Evolutionary conservation across 228 moss, liverwort and hornwort species (phyloP), one percentile per base, ranked within the genome.

Genomic region (Sphagnum fallax): DNA sequence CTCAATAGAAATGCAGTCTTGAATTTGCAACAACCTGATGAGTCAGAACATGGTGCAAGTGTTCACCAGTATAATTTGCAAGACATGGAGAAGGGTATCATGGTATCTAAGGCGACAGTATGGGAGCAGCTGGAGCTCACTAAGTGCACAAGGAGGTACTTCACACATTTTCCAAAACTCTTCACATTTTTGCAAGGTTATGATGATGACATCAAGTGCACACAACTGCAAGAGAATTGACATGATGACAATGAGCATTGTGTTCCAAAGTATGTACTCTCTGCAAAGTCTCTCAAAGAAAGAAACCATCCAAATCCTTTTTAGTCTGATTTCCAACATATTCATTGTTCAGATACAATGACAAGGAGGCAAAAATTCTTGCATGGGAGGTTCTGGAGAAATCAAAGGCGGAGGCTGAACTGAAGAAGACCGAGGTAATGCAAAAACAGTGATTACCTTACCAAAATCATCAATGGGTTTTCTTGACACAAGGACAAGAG

Each of bases 321-420:
- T 32, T 32, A 32, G 32, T 2, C 32, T 32, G 32, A 32, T 32
- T 32, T 32, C 32, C 32, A 32, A 32, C 32, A 32, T 32, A 32
- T 32, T 32, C 32, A 32, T 32, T 65, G 68, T 10, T 16, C 76
- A 95, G 95, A 65, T 92, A 83, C 63, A 78, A 80, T 65, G 75
- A 83, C 63, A 88, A 92, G 74, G 92, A 92, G 79, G 82, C 87
- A 16, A 87, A 92, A 77, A 95, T 95, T 66, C 79, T 83, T 62
- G 90, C 77, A 12, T 95, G 95, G 95, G 95, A 95, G 73, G 90
- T 88, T 66, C 78, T 82, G 55, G 84, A 95, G 67, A 88, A 88
- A 70, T 81, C 82, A 62, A 87, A 92, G 69, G 92, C 95, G 8
- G 95, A 95, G 71, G 83, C 83, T 5, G 83, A 85, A 63, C 81